Conservation (phyloP, 257 asterid genomes). For the Nicotiana tabacum region DNA sequence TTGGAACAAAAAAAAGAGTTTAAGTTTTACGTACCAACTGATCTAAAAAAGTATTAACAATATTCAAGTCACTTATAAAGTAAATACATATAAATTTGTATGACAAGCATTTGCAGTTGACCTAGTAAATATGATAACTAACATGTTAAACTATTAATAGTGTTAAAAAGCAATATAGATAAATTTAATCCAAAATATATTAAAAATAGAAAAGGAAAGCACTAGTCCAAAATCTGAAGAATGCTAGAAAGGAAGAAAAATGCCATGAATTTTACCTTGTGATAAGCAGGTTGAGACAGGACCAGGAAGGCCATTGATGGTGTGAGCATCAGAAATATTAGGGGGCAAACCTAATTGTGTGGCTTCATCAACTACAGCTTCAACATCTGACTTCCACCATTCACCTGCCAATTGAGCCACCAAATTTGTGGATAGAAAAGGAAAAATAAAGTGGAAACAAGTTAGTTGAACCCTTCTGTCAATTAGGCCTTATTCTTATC, state of each 20-base stretch:
- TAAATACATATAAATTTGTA: too few relatives aligned
- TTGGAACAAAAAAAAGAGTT: background rate
- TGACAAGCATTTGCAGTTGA: too few relatives aligned
- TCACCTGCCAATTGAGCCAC: conserved; percentile 42
- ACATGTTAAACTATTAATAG: too few relatives aligned
- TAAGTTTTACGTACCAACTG: too few relatives aligned
- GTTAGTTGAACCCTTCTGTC: too few relatives aligned
- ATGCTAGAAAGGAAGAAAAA: background rate
- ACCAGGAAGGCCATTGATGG: conserved; percentile 56
- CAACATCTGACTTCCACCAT: conserved; percentile 91
- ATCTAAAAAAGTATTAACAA: too few relatives aligned
- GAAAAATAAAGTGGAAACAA: background rate
- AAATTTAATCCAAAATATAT: too few relatives aligned
- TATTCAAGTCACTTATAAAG: too few relatives aligned
- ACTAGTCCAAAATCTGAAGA: background rate
- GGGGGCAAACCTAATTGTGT: conserved; percentile 52
- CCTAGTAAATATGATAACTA: too few relatives aligned
- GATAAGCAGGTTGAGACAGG: conserved; percentile 32
- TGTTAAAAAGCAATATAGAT: too few relatives aligned
- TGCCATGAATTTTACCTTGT: conserved; percentile 12
- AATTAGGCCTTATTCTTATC: too few relatives aligned
- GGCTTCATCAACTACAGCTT: conserved; percentile 48
- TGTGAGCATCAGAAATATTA: conserved; percentile 72
- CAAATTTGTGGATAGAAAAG: background rate
- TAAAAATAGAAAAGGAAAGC: background rate